These are phyloP conservation scores for Linaria vulgaris DNA, from an alignment of 257 asterid genomes.

Conservation along the genomic window DNA sequence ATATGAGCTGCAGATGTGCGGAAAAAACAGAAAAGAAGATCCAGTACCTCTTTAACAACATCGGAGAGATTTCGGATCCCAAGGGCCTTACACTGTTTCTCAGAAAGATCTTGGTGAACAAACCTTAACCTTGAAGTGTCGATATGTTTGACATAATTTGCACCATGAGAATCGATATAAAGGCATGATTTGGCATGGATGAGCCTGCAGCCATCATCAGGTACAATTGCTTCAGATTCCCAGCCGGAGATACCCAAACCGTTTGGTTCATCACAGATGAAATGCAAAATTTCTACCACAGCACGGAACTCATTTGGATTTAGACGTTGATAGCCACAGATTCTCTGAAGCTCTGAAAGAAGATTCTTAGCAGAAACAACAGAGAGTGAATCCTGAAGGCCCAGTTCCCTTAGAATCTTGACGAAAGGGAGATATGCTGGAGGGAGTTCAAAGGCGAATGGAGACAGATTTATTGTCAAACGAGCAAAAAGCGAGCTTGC, in stretches of 20 bases:
- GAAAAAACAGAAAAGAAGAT: conserved; percentile 11
- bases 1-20: conserved; percentile 6
- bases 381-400: conserved; percentile 78
- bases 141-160: conserved; percentile 62
- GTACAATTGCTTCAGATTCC: conserved; percentile 80
- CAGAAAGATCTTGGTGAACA: conserved; percentile 80
- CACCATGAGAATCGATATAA: conserved; percentile 75
- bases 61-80: conserved; percentile 83
- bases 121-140: conserved; percentile 84
- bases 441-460: conserved; percentile 94
- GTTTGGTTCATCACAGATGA: conserved; percentile 59
- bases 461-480: conserved; percentile 80
- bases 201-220: conserved; percentile 94
- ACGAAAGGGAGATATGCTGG: conserved; percentile 76
- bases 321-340: conserved; percentile 87
- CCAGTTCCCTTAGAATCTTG: conserved; percentile 76
- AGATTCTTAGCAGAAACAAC: conserved; percentile 70
- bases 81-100: conserved; percentile 58
- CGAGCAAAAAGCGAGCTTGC: conserved; percentile 89
- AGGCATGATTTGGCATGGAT: conserved; percentile 82
- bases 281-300: conserved; percentile 71
- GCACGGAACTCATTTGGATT: conserved; percentile 96
- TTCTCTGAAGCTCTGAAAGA: conserved; percentile 76
- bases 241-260: conserved; percentile 49
- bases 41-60: conserved; percentile 83